These are phyloP conservation scores for Pharus latifolius DNA, from an alignment of 176 grass and related monocot genomes.

Conservation along the genomic window DNA sequence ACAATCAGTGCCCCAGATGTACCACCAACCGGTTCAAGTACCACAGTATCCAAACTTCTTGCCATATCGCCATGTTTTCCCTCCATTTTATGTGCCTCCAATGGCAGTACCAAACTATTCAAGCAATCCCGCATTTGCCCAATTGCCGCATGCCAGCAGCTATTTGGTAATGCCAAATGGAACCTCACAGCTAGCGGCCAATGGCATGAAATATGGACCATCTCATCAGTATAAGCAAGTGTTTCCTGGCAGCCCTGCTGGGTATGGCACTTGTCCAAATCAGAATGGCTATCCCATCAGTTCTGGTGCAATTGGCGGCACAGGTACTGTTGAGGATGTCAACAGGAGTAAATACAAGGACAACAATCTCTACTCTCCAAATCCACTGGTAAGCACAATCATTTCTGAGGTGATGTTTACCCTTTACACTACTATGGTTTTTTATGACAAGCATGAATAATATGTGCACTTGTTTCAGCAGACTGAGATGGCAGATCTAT, in stretches of 20 bases:
- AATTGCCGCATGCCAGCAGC: conserved; percentile 31
- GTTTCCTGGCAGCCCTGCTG: conserved; percentile 32
- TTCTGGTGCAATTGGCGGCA: conserved; percentile 26
- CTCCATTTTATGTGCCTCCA: conserved; percentile 41
- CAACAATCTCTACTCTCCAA: conserved; percentile 30
- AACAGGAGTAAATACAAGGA: conserved; percentile 51
- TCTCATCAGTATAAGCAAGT: conserved; percentile 47
- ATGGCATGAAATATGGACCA: conserved; percentile 41
- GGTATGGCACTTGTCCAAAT: conserved; percentile 42
- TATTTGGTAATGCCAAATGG: conserved; percentile 63
- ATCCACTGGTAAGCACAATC: conserved; percentile 31
- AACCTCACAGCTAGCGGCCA: conserved; percentile 32
- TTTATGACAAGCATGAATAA: background rate
- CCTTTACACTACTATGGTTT: background rate
- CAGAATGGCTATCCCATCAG: conserved; percentile 40
- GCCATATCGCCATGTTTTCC: conserved; percentile 45
- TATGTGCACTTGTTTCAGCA: background rate
- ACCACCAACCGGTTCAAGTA: conserved; percentile 45
- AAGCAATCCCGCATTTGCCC: conserved; percentile 49
- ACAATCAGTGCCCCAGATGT: conserved; percentile 45
- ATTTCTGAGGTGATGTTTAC: background rate
- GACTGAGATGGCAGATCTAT: conserved; percentile 44
- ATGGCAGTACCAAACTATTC: conserved; percentile 54
- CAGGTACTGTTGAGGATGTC: conserved; percentile 24
- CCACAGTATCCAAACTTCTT: conserved; percentile 60